Evolutionary conservation across 768 basidiomycete species (phyloP).

Genomic region (Tulasnella sp.): DNA sequence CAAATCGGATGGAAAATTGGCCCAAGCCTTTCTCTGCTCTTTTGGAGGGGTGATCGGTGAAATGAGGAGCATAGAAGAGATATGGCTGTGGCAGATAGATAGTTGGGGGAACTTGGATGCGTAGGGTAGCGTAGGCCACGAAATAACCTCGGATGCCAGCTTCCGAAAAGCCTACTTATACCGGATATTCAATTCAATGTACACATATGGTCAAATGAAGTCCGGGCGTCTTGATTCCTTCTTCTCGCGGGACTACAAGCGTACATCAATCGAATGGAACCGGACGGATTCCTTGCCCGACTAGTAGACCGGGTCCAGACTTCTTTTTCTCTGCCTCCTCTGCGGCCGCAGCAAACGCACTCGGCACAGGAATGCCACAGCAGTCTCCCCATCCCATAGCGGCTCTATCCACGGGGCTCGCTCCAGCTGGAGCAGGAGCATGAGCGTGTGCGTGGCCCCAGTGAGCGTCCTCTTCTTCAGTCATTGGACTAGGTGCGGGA

Average conservation of each 20-base stretch:
- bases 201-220: no score
- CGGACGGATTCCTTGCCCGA: slow-evolving; percentile 55
- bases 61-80: neutral
- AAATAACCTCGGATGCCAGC: no score
- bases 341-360: slow-evolving; percentile 63
- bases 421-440: slow-evolving; percentile 23
- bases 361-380: slow-evolving; percentile 82
- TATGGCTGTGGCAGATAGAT: neutral
- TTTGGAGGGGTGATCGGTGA: neutral
- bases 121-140: no score
- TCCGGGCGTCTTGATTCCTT: no score
- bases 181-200: no score
- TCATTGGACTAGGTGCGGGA: slow-evolving; percentile 25
- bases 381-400: slow-evolving; percentile 74
- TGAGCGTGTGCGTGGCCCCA: slow-evolving; percentile 40
- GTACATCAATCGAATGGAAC: slow-evolving; percentile 66
- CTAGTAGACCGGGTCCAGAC: slow-evolving; percentile 25
- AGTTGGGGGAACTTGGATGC: no score
- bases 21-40: neutral
- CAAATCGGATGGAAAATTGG: neutral
- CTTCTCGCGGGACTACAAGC: no score
- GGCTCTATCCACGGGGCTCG: slow-evolving; percentile 32
- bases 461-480: slow-evolving; percentile 30
- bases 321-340: slow-evolving; percentile 33
- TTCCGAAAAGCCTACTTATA: no score